phyloP scores from a whole-genome alignment of 768 basidiomycete genomes.

The Amanita subjunquillea region DNA sequence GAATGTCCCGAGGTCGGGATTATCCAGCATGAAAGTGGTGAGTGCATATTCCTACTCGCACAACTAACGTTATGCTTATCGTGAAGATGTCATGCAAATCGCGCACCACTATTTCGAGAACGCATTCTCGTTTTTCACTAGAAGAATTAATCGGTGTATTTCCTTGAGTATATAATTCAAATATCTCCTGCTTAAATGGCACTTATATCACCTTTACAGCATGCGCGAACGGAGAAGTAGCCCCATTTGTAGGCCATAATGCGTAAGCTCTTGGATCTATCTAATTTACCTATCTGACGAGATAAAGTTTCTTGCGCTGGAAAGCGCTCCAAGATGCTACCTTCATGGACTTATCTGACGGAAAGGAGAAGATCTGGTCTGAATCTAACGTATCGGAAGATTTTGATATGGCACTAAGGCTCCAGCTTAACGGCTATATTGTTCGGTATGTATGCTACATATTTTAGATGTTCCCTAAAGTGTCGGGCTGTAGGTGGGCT shows the following conservation, averaged over 20 bases:
- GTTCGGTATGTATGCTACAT: conserved; percentile 32
- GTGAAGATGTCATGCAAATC: conserved; percentile 69
- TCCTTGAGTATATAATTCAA: conserved; percentile 49
- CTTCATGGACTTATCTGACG: conserved; percentile 56
- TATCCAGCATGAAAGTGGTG: conserved; percentile 74
- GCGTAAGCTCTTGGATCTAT: conserved; percentile 25
- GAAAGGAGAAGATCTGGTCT: conserved; percentile 63
- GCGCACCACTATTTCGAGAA: conserved; percentile 86
- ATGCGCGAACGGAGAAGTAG: conserved; percentile 72
- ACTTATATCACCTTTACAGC: conserved; percentile 25
- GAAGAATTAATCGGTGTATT: conserved; percentile 66
- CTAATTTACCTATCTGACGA: not conserved
- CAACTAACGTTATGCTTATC: not conserved
- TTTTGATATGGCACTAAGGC: conserved; percentile 68
- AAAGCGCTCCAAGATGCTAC: conserved; percentile 77
- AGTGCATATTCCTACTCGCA: conserved; percentile 12
- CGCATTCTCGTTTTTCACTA: conserved; percentile 77
- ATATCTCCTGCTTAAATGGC: conserved; percentile 9
- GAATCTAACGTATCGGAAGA: conserved; percentile 77
- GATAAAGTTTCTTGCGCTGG: conserved; percentile 63
- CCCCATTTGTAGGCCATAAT: conserved; percentile 79
- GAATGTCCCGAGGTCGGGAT: conserved; percentile 71
- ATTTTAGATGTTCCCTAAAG: not conserved
- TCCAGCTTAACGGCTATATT: conserved; percentile 54
- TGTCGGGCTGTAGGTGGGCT: conserved; percentile 36